A percentile compares a stretch with the other conserved stretches of the same genome.
These are phyloP conservation scores for Helicocarpus griseus DNA, from an alignment of 2,329 filamentous ascomycete genomes.

Conservation along the genomic window DNA sequence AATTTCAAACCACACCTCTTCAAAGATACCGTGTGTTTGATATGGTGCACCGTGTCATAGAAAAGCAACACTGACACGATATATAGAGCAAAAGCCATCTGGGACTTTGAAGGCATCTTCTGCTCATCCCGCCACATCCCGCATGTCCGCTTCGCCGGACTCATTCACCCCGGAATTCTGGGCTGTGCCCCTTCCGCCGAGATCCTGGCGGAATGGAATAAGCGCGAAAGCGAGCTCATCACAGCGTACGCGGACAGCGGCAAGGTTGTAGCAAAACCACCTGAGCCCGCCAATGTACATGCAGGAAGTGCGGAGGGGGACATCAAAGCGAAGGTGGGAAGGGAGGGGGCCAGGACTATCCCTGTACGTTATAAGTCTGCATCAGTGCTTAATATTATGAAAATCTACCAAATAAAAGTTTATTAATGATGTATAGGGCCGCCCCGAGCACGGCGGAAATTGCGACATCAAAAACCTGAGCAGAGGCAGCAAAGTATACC, in stretches of 20 bases:
- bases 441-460: conserved; percentile 82
- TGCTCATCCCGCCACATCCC: conserved; percentile 81
- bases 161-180: conserved; percentile 87
- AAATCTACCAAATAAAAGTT: too few species aligned
- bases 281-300: conserved; percentile 61
- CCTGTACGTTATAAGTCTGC: conserved; percentile 41
- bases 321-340: conserved; percentile 57
- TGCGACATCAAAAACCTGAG: conserved; percentile 86
- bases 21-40: too few species aligned
- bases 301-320: conserved; percentile 52
- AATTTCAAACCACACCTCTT: conserved; percentile 30
- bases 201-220: conserved; percentile 73
- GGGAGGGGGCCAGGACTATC: conserved; percentile 75
- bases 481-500: conserved; percentile 69
- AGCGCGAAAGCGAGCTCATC: conserved; percentile 71
- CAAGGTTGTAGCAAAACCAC: conserved; percentile 67
- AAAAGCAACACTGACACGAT: too few species aligned
- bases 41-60: too few species aligned
- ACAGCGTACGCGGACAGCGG: conserved; percentile 47
- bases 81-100: conserved; percentile 56
- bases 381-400: too few species aligned
- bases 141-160: conserved; percentile 73
- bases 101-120: conserved; percentile 69
- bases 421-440: conserved; percentile 41
- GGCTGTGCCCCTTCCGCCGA: conserved; percentile 77